phyloP scores from a whole-genome alignment of 768 basidiomycete species.

The Boletellus emodensis region DNA sequence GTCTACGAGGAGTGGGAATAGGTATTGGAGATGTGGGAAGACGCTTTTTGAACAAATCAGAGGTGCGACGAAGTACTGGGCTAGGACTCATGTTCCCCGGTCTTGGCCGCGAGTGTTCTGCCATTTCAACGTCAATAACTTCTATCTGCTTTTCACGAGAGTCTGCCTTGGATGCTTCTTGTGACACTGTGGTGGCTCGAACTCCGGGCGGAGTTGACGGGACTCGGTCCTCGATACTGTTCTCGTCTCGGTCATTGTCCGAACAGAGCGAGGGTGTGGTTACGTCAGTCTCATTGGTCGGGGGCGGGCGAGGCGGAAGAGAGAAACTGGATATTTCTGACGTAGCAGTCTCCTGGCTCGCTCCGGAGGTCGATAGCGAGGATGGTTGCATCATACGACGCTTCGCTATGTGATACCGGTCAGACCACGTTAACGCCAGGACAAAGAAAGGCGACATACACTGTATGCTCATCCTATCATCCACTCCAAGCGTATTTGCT shows the following conservation, averaged over 20 bases:
- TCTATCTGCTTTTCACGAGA: conserved; percentile 18
- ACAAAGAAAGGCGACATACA: conserved; percentile 28
- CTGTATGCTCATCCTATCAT: conserved; percentile 28
- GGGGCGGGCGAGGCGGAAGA: conserved; percentile 19
- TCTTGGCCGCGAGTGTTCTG: conserved; percentile 13
- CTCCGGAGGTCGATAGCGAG: conserved; percentile 27
- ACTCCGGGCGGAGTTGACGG: conserved; percentile 51
- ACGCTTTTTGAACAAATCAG: conserved; percentile 53
- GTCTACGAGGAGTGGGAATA: conserved; percentile 46
- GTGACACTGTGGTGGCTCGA: conserved; percentile 10
- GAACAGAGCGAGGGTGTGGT: conserved; percentile 72
- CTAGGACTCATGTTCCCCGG: conserved; percentile 5
- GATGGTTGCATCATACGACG: conserved; percentile 33
- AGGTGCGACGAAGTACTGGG: conserved; percentile 14
- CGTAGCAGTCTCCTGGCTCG: background rate
- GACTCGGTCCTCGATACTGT: conserved; percentile 43
- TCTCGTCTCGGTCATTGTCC: conserved; percentile 58
- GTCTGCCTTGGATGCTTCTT: background rate
- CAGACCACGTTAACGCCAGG: background rate
- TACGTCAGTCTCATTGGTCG: conserved; percentile 37
- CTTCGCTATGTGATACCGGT: conserved; percentile 27
- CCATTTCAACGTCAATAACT: conserved; percentile 39
- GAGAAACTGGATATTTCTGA: conserved; percentile 24
- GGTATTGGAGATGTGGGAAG: conserved; percentile 65
- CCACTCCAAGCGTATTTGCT: conserved; percentile 18